phyloP scores from a whole-genome alignment of 768 basidiomycete genomes.

The Dacryopinax primogenitus region DNA sequence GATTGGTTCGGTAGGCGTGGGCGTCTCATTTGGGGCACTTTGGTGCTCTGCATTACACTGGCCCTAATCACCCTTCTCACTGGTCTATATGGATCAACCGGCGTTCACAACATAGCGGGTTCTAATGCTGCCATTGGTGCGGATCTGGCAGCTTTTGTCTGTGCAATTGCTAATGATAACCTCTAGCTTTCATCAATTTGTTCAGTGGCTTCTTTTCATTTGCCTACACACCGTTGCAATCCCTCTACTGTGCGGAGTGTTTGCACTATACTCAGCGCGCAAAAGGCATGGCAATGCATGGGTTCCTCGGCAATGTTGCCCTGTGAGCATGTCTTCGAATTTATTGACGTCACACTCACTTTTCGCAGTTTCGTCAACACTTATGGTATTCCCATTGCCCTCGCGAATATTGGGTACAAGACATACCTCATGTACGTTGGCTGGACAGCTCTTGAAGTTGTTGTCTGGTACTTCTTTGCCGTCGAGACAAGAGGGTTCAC shows the following conservation, averaged over 20 bases:
- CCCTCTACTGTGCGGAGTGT: slow-evolving; percentile 43
- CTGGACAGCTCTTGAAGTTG: slow-evolving; percentile 23
- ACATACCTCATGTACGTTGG: slow-evolving; percentile 21
- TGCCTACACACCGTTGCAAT: slow-evolving; percentile 49
- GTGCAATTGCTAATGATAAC: background rate
- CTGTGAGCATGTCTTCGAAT: slow-evolving; percentile 22
- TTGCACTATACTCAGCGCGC: slow-evolving; percentile 45
- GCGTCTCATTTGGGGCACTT: background rate
- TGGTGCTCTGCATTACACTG: background rate
- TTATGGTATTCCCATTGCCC: slow-evolving; percentile 36
- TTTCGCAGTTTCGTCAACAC: slow-evolving; percentile 28
- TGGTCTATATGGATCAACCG: background rate
- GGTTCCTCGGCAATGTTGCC: slow-evolving; percentile 21
- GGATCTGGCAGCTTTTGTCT: background rate
- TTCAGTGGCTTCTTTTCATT: slow-evolving; percentile 33
- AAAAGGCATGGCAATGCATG: slow-evolving; percentile 48
- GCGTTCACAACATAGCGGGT: slow-evolving; percentile 1
- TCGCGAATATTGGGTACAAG: slow-evolving; percentile 11
- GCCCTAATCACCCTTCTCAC: background rate
- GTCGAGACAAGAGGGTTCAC: slow-evolving; percentile 23
- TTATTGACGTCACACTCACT: background rate
- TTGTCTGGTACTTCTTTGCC: slow-evolving; percentile 24
- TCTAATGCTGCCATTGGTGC: background rate
- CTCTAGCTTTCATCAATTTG: slow-evolving; percentile 22
- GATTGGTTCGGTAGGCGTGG: slow-evolving; percentile 1